These are phyloP conservation scores for Pyrenochaeta sp. DNA, from an alignment of 2,329 filamentous ascomycete genomes.

Conservation along the genomic window DNA sequence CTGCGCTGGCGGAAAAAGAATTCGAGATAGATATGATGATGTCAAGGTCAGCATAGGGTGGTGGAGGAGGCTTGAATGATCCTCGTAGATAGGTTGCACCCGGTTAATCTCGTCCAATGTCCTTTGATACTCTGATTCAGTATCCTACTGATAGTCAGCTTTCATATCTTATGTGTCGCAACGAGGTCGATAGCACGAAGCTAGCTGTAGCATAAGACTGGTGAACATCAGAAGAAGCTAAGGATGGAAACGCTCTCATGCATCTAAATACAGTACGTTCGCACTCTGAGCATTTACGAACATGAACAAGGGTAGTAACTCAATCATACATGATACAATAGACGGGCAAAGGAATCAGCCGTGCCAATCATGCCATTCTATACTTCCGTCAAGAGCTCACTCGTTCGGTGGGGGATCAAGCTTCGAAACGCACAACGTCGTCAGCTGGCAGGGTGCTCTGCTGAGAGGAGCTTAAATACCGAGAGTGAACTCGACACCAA, in stretches of 20 bases:
- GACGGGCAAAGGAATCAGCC: background rate
- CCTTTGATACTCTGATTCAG: no score
- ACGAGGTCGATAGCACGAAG: no score
- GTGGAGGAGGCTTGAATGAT: no score
- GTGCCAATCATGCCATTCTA: background rate
- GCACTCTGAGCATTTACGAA: background rate
- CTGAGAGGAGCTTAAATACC: slow-evolving; percentile 73
- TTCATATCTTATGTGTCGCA: no score
- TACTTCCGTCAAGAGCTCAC: background rate
- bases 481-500: slow-evolving; percentile 72
- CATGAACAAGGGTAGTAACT: slow-evolving; percentile 3
- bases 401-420: background rate
- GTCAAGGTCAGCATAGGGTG: no score
- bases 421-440: slow-evolving; percentile 1
- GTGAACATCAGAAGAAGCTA: no score
- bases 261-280: slow-evolving; percentile 17
- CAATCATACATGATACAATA: slow-evolving; percentile 23
- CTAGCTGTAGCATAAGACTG: no score
- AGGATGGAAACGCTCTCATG: slow-evolving; percentile 6
- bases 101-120: no score
- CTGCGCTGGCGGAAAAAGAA: no score
- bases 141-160: no score
- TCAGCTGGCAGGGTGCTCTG: slow-evolving; percentile 15
- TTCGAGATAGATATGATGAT: no score
- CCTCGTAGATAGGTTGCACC: no score